Percentiles rank a stretch among this genome's conserved stretches.
phyloP scores from a whole-genome alignment of 306 rosid species.

The Casuarina equisetifolia region DNA sequence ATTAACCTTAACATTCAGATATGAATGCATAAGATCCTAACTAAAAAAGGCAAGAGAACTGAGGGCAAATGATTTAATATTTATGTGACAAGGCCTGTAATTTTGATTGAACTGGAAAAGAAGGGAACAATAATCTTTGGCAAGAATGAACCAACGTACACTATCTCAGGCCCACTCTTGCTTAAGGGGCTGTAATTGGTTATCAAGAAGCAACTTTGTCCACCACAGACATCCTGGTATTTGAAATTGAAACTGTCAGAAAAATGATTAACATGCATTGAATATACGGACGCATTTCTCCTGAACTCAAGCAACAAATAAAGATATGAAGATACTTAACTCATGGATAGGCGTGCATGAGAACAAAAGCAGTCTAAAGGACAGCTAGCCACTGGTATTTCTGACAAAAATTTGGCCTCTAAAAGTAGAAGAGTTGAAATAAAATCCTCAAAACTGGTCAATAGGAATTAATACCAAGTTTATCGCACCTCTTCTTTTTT shows the following conservation, averaged over 20 bases:
- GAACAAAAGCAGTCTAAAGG: not conserved
- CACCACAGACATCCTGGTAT: slow-evolving; percentile 75
- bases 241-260: not conserved
- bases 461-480: slow-evolving; percentile 1
- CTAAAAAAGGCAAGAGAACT: no score
- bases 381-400: slow-evolving; percentile 1
- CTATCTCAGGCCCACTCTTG: slow-evolving; percentile 58
- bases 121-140: slow-evolving; percentile 11
- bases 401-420: slow-evolving; percentile 18
- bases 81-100: not conserved
- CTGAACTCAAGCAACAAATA: not conserved
- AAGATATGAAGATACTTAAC: not conserved
- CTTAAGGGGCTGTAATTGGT: slow-evolving; percentile 54
- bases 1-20: not conserved
- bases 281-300: not conserved
- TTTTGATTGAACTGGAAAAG: not conserved
- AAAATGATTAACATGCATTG: not conserved
- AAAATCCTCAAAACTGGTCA: not conserved
- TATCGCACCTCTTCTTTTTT: not conserved
- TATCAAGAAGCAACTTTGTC: slow-evolving; percentile 73
- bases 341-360: slow-evolving; percentile 5
- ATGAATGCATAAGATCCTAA: not conserved
- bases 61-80: not conserved
- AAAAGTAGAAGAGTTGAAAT: slow-evolving; percentile 6
- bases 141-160: slow-evolving; percentile 46